These are phyloP conservation scores for Dianthus caryophyllus DNA, from an alignment of 148 eudicot species.

Conservation along the genomic window DNA sequence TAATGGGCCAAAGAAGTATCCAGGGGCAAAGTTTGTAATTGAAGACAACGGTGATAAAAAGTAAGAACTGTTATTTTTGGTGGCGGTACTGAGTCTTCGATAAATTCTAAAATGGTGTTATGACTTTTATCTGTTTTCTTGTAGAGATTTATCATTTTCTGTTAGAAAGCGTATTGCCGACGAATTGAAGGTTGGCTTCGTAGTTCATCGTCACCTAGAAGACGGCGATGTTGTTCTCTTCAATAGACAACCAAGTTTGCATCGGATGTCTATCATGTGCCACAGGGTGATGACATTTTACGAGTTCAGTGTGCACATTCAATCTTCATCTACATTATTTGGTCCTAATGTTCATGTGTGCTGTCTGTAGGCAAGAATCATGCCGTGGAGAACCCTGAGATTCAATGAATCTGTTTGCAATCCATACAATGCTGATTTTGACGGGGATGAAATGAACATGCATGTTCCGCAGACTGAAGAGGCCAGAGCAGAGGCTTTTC, in stretches of 20 bases:
- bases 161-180: slow-evolving; percentile 72
- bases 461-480: slow-evolving; percentile 99
- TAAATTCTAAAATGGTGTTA: background rate
- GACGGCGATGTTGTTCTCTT: slow-evolving; percentile 95
- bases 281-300: slow-evolving; percentile 57
- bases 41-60: slow-evolving; percentile 55
- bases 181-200: slow-evolving; percentile 71
- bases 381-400: slow-evolving; percentile 98
- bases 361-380: slow-evolving; percentile 77
- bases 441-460: slow-evolving; percentile 99
- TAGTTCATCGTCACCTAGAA: slow-evolving; percentile 87
- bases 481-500: slow-evolving; percentile 87
- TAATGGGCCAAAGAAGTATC: slow-evolving; percentile 83
- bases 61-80: slow-evolving; percentile 36
- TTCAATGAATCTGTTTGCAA: slow-evolving; percentile 99
- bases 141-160: slow-evolving; percentile 63
- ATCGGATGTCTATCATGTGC: slow-evolving; percentile 98
- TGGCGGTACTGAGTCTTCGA: background rate
- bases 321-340: background rate
- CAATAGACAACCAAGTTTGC: slow-evolving; percentile 97
- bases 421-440: slow-evolving; percentile 99
- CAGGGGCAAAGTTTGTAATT: slow-evolving; percentile 76
- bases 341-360: slow-evolving; percentile 15
- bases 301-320: background rate
- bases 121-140: slow-evolving; percentile 17